Percentiles rank a stretch among this genome's conserved stretches.
Evolutionary conservation across 108 stramenopile species (phyloP).

Genomic region (Cyclotella kingstonii): DNA sequence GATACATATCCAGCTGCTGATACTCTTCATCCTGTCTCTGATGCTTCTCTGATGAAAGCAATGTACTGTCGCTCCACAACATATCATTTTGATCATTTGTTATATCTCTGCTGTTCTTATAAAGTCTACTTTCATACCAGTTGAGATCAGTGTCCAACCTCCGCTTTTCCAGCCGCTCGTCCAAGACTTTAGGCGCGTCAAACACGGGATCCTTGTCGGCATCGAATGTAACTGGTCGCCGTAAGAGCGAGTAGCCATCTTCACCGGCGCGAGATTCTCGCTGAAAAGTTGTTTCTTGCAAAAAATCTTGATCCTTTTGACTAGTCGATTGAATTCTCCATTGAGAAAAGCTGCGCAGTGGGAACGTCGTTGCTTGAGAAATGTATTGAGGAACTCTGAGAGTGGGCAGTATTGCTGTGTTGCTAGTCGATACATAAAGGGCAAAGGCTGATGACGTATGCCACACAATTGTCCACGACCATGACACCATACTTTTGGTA

Average conservation of each 20-base stretch:
- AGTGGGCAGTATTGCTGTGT: too few species aligned
- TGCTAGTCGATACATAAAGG: too few species aligned
- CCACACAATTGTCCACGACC: too few species aligned
- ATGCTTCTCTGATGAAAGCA: constrained; percentile 16
- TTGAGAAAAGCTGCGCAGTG: too few species aligned
- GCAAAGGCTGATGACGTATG: too few species aligned
- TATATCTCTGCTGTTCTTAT: not conserved
- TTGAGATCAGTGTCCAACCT: constrained; percentile 6
- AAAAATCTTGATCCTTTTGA: too few species aligned
- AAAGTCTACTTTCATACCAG: constrained; percentile 24
- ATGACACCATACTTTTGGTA: too few species aligned
- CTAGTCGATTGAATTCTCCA: too few species aligned
- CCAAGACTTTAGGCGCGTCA: constrained; percentile 47
- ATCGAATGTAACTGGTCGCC: constrained; percentile 74
- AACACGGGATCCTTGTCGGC: constrained; percentile 60
- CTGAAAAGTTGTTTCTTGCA: too few species aligned
- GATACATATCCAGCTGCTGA: constrained; percentile 54
- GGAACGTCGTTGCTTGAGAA: too few species aligned
- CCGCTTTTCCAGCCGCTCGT: constrained; percentile 16
- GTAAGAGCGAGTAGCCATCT: constrained; percentile 69
- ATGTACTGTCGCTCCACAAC: constrained; percentile 7
- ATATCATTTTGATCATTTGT: not conserved
- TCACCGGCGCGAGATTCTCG: constrained; percentile 52
- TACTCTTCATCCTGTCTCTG: constrained; percentile 17
- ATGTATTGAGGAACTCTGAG: too few species aligned